Base-by-base conservation (phyloP, 805 yeast genomes). In the Cyberlindnera samutprakarnensis region DNA sequence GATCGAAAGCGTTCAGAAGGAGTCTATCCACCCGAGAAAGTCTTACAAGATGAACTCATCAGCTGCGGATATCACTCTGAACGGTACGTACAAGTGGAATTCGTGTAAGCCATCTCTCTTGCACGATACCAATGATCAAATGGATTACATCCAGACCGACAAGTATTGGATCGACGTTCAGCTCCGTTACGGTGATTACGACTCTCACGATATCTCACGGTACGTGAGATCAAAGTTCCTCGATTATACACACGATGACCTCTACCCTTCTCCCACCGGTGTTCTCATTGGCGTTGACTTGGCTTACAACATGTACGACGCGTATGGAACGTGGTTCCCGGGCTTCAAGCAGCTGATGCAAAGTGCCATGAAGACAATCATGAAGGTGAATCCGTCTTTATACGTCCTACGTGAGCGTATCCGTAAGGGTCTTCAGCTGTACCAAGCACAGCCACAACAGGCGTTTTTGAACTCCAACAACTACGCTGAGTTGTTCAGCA, bases 11-110 rank as follows among this genome's bases (percentile, higher is more conserved):
- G 96, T 92, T 6, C 85, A 82, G 36, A 92, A 92, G 53, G 86
- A 85, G 45, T 78, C 95, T 2, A 87, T 92, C 32, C 99, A 92
- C 54, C 99, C 99, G 0, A 70, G 99, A 48, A 92, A 92, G 54
- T 88, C 97, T 0, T 92, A 92, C 64, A 85, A 87, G 56, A 88
- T 92, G 97, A 87, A 85, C 54, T 83, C 96, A 0, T 87, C 96
- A 0, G 74, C 87, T 28, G 97, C 99, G 1, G 99, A 92, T 60
- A 71, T 92, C 25, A 77, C 86, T 3, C 54, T 90, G 31, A 68
- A 74, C 12, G 78, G 94, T 44, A 64, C 82, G 3, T 75, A 76
- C 51, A 75, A 75, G 49, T 92, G 97, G 96, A 75, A 75, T 27
- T 80, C 86, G 14, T 72, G 84, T 2, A 64, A 73, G 36, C 97